These are phyloP conservation scores for Chondrus crispus DNA, from an alignment of 23 red algal species.

Conservation along the genomic window DNA sequence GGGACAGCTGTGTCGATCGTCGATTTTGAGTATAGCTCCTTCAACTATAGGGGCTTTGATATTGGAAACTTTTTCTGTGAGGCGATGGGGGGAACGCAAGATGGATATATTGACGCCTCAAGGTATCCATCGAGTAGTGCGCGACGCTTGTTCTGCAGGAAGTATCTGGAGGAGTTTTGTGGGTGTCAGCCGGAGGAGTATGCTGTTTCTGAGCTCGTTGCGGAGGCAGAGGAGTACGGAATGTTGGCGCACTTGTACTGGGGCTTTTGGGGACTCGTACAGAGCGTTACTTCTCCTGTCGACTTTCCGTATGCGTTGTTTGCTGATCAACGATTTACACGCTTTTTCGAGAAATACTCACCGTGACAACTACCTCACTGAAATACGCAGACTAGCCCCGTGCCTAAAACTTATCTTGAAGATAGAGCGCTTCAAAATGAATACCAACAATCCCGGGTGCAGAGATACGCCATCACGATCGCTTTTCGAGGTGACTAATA, in stretches of 20 bases:
- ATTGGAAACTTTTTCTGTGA: constrained; percentile 79
- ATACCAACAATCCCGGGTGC: too few relatives aligned
- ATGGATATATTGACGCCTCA: constrained; percentile 11
- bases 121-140: constrained; percentile 30
- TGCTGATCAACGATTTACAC: constrained; percentile 15
- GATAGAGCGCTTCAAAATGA: too few relatives aligned
- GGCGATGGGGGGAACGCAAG: constrained; percentile 49
- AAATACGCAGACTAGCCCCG: too few relatives aligned
- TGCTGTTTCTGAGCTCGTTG: neutral
- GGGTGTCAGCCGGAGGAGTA: neutral
- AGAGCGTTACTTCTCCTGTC: constrained; percentile 13
- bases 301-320: constrained; percentile 40
- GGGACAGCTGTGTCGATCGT: constrained; percentile 28
- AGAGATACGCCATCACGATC: too few relatives aligned
- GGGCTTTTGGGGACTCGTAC: constrained; percentile 70
- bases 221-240: constrained; percentile 4
- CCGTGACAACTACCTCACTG: too few relatives aligned
- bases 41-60: constrained; percentile 67
- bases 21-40: constrained; percentile 71
- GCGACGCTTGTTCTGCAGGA: constrained; percentile 33
- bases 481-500: too few relatives aligned
- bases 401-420: too few relatives aligned
- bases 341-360: neutral
- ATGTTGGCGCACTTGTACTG: constrained; percentile 59
- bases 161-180: constrained; percentile 12